Evolutionary conservation across 2,329 filamentous ascomycete genomes (phyloP).

Genomic region (Pseudocercospora ulei): DNA sequence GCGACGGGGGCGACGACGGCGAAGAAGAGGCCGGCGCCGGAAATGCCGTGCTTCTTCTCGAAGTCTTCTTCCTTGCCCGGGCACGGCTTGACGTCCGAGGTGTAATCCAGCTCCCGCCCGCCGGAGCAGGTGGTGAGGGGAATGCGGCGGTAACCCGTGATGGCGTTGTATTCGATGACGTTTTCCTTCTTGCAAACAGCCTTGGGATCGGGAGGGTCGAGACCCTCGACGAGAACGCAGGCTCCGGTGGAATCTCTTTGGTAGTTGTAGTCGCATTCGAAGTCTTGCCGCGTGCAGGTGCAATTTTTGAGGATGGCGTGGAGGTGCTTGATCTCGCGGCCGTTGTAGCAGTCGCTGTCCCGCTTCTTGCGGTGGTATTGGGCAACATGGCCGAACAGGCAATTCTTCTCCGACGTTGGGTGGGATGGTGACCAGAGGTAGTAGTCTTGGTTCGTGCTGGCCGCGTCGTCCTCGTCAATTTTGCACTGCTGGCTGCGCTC

Average conservation of each 20-base stretch:
- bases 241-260: constrained; percentile 66
- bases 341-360: constrained; percentile 73
- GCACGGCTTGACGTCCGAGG: constrained; percentile 54
- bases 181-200: constrained; percentile 54
- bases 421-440: constrained; percentile 80
- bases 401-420: constrained; percentile 65
- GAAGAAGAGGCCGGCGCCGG: constrained; percentile 71
- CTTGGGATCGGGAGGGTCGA: constrained; percentile 53
- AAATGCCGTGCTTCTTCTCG: constrained; percentile 58
- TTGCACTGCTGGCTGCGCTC: constrained; percentile 57
- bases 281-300: constrained; percentile 73
- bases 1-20: constrained; percentile 67
- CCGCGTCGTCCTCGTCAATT: constrained; percentile 51
- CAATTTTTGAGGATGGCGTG: constrained; percentile 66
- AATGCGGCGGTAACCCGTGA: constrained; percentile 80
- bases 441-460: constrained; percentile 59
- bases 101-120: constrained; percentile 65
- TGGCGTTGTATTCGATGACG: constrained; percentile 67
- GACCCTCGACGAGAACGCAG: constrained; percentile 66
- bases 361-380: constrained; percentile 83
- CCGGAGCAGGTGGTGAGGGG: constrained; percentile 78
- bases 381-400: constrained; percentile 83
- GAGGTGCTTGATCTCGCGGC: constrained; percentile 50
- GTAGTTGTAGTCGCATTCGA: constrained; percentile 95
- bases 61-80: constrained; percentile 75